Conservation (phyloP, 345 rosid species). For the Anastatica hierochuntica region DNA sequence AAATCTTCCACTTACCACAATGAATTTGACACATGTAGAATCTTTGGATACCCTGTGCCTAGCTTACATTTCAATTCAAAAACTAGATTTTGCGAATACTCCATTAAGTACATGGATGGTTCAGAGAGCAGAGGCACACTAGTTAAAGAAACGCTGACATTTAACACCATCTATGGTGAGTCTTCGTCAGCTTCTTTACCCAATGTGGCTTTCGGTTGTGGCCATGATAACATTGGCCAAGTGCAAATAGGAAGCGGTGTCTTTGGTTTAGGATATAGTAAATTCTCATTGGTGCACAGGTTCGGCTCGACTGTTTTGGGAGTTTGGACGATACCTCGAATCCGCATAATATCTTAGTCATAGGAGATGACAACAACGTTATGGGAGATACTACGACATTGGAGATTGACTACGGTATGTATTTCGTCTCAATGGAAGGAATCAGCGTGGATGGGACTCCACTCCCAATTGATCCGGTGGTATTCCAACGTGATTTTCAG, state of each 20-base stretch:
- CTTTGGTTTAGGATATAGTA: not conserved
- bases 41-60: not conserved
- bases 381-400: not conserved
- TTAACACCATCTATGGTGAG: conserved; percentile 4
- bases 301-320: not conserved
- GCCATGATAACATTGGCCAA: not conserved
- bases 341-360: not conserved
- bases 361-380: not conserved
- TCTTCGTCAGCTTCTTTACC: not conserved
- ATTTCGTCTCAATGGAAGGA: too few species aligned
- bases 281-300: not conserved
- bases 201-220: not conserved
- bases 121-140: not conserved
- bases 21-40: not conserved
- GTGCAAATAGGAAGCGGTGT: not conserved
- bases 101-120: not conserved
- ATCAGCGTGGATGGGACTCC: not conserved
- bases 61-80: not conserved
- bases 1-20: not conserved
- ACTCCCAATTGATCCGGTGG: not conserved
- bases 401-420: not conserved
- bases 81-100: not conserved
- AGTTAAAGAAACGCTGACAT: not conserved
- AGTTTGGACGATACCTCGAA: not conserved
- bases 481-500: not conserved